These are phyloP conservation scores for Xylariomycetidae sp. DNA, from an alignment of 2,329 filamentous ascomycete species.

Conservation along the genomic window DNA sequence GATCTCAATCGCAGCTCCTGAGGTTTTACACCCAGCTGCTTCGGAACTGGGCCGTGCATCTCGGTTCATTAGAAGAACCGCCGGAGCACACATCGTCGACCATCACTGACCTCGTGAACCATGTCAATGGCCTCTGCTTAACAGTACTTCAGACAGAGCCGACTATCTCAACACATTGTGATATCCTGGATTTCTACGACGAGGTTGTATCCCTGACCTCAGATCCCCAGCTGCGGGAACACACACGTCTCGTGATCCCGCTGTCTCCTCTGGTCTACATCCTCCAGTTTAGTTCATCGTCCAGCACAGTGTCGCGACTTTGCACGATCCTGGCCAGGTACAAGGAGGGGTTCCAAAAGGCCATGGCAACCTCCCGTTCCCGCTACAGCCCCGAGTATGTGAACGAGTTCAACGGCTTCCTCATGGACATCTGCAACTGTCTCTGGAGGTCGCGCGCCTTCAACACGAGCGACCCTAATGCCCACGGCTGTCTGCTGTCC, in stretches of 20 bases:
- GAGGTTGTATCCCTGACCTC: constrained; percentile 51
- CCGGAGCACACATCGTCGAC: constrained; percentile 30
- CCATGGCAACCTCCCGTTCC: constrained; percentile 19
- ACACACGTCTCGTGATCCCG: constrained; percentile 63
- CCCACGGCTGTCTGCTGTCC: constrained; percentile 48
- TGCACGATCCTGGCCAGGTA: constrained; percentile 65
- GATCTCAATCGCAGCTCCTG: constrained; percentile 55
- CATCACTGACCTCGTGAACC: constrained; percentile 37
- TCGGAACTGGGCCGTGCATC: constrained; percentile 47
- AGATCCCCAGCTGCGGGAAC: constrained; percentile 41
- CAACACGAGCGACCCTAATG: constrained; percentile 55
- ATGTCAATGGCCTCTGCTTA: constrained; percentile 51
- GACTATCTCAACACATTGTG: constrained; percentile 39
- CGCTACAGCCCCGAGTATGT: constrained; percentile 54
- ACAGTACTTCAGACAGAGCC: constrained; percentile 51
- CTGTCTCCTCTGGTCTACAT: constrained; percentile 62
- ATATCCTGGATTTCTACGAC: constrained; percentile 66
- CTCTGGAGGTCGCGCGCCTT: constrained; percentile 74
- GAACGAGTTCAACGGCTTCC: constrained; percentile 70
- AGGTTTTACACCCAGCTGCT: constrained; percentile 63
- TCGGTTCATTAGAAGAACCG: constrained; percentile 34
- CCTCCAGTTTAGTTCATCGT: constrained; percentile 60
- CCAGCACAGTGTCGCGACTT: constrained; percentile 60
- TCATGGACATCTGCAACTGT: constrained; percentile 83
- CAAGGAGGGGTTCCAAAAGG: constrained; percentile 66